Evolutionary conservation across 2,329 filamentous ascomycete species (phyloP), one percentile per base, ranked within the genome.

Genomic region (Aspergillus novoparasiticus): DNA sequence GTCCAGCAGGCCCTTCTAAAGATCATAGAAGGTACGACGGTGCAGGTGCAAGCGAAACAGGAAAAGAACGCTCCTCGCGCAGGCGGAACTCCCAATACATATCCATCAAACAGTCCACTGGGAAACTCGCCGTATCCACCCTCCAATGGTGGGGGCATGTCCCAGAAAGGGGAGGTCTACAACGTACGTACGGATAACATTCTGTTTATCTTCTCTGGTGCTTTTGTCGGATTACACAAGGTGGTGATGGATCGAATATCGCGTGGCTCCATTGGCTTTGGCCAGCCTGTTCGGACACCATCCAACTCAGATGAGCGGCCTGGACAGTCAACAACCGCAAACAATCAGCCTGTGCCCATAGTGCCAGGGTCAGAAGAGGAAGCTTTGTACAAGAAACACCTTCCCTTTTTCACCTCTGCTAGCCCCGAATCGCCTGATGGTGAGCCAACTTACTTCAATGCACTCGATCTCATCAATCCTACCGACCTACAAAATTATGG

Each of bases 1-100:
- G 95, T 98, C 0, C 95, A 99, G 73, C 95, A 99, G 79, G 94
- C 95, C 8, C 82, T 99, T 6, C 81, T 99, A 36, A 98, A 98
- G 80, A 93, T 99, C 46, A 92, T 99, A 23, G 95, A 99, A 79
- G 95, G 95, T 9, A 96, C 94, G 1, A 97, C 94, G 28, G 85
- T 99, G 12, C 95, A 96, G 46, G 86, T 99, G 34, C 94, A 94
- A 73, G 90, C 94, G 28, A 98, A 97, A 76, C 73, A 81, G 63
- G 77, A 85, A 65, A 77, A 76, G 62, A 82, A 77, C 63, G 73
- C 74, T 32, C 75, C 79, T 64, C 77, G 78, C 23, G 67, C 73
- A 41, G 75, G 72, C 10, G 77, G 75, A 34, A 71, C 78, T 21
- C 75, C 79, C 5, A 77, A 76, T 61, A 72, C 73, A 39, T 80